A percentile compares a stretch with the other conserved stretches of the same genome.
Evolutionary conservation across 2,329 filamentous ascomycete genomes (phyloP).

Genomic region (Talaromyces sp.): DNA sequence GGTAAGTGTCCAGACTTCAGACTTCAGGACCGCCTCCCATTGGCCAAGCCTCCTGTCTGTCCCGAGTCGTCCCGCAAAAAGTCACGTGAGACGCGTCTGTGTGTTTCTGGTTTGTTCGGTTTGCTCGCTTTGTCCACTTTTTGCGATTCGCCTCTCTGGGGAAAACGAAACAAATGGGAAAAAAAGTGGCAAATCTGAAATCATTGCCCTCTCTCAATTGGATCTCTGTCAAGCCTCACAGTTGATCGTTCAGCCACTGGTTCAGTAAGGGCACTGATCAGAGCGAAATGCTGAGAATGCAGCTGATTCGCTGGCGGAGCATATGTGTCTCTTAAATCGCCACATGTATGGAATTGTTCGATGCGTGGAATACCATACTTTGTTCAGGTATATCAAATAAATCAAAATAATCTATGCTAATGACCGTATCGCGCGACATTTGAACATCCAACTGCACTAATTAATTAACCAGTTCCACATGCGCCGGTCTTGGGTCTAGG

Average conservation of each 20-base stretch:
- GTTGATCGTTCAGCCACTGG: neutral
- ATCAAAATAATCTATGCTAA: too few species aligned
- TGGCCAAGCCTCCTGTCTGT: neutral
- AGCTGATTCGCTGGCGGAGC: neutral
- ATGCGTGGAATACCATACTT: too few species aligned
- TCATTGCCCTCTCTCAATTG: neutral
- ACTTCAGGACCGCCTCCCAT: too few species aligned
- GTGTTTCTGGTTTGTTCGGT: neutral
- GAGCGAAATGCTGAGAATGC: neutral
- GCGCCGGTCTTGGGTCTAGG: neutral
- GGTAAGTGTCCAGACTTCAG: neutral
- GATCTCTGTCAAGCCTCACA: neutral
- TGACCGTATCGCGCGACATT: too few species aligned
- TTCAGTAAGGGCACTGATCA: neutral
- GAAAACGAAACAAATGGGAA: neutral
- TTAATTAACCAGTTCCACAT: too few species aligned
- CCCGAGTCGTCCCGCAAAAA: conserved; percentile 1
- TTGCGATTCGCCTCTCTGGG: neutral
- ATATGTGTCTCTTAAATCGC: too few species aligned
- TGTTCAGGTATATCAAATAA: too few species aligned
- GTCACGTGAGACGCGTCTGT: neutral
- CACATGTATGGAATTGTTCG: too few species aligned
- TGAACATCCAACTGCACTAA: too few species aligned
- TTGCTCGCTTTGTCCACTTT: neutral
- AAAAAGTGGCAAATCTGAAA: neutral